A percentile compares a stretch with the other conserved stretches of the same genome.
Conservation (phyloP, 2,329 filamentous ascomycete genomes). For the Phaeoacremonium minimum region DNA sequence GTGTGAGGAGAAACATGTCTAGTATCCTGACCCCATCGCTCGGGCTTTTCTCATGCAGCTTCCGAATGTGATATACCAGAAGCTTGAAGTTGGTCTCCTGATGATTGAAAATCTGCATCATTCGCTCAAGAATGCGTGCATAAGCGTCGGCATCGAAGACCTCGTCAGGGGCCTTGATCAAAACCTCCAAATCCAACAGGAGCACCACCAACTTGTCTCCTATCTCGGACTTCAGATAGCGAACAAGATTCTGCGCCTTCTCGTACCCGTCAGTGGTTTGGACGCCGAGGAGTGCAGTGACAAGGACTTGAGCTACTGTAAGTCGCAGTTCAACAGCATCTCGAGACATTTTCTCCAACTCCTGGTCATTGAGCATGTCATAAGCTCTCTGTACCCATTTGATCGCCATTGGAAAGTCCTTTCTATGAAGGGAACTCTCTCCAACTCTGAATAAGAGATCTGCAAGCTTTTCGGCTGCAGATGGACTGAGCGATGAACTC, state of each 20-base stretch:
- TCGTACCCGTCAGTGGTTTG: constrained; percentile 36
- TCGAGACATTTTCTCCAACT: constrained; percentile 50
- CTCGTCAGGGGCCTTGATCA: constrained; percentile 44
- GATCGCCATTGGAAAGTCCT: constrained; percentile 49
- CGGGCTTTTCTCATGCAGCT: constrained; percentile 52
- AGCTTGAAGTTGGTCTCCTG: constrained; percentile 62
- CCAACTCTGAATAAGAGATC: constrained; percentile 73
- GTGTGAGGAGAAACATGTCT: constrained; percentile 58
- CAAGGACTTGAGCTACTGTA: constrained; percentile 60
- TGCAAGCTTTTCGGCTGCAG: constrained; percentile 55
- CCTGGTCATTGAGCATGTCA: constrained; percentile 50
- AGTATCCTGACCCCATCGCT: constrained; percentile 46
- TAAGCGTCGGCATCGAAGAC: constrained; percentile 45
- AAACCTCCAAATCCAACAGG: constrained; percentile 64
- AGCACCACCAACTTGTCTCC: constrained; percentile 62
- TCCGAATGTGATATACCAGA: constrained; percentile 64
- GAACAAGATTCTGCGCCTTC: constrained; percentile 54
- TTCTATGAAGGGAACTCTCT: constrained; percentile 46
- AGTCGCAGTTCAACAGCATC: constrained; percentile 62
- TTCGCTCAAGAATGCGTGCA: constrained; percentile 49
- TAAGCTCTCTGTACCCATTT: constrained; percentile 73
- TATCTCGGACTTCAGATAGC: constrained; percentile 57
- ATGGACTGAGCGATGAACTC: constrained; percentile 34
- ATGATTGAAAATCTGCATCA: constrained; percentile 57
- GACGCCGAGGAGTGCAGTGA: constrained; percentile 48